phyloP scores from a whole-genome alignment of 805 yeast species.

The Teunomyces cretensis region DNA sequence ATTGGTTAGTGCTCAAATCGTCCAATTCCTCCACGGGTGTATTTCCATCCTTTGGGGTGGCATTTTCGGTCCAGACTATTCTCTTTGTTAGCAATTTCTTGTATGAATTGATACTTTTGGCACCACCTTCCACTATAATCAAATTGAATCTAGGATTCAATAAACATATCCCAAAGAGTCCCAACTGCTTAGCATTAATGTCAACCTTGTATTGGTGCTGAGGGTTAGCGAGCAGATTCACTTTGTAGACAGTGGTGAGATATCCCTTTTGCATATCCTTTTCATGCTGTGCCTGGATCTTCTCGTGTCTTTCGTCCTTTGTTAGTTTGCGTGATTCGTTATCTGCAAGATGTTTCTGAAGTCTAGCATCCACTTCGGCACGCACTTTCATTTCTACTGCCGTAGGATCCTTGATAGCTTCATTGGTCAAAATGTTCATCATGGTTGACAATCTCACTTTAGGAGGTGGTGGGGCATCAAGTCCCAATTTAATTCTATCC shows the following conservation, averaged over 20 bases:
- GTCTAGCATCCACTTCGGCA: conserved; percentile 65
- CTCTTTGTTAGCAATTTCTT: conserved; percentile 59
- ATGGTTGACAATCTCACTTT: conserved; percentile 82
- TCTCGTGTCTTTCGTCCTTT: conserved; percentile 55
- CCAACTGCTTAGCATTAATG: conserved; percentile 73
- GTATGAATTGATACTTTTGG: conserved; percentile 58
- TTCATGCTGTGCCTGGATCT: conserved; percentile 38
- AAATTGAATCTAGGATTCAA: conserved; percentile 48
- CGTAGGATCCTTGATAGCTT: conserved; percentile 87
- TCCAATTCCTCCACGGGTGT: conserved; percentile 13
- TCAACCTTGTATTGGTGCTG: conserved; percentile 74
- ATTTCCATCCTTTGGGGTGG: conserved; percentile 25
- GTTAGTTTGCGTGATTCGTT: conserved; percentile 66
- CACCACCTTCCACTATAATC: conserved; percentile 75
- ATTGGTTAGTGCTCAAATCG: conserved; percentile 45
- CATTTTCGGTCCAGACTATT: conserved; percentile 67
- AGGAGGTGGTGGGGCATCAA: conserved; percentile 86
- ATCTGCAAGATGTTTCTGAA: conserved; percentile 51
- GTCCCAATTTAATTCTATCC: conserved; percentile 74
- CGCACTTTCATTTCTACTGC: conserved; percentile 72
- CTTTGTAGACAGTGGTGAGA: conserved; percentile 56
- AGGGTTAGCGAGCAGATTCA: conserved; percentile 56
- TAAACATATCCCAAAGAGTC: conserved; percentile 62
- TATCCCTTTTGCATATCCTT: conserved; percentile 53
- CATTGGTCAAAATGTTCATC: conserved; percentile 83